Conservation (phyloP, 192 early-diverging fungal species). For the Funneliformis mosseae region DNA sequence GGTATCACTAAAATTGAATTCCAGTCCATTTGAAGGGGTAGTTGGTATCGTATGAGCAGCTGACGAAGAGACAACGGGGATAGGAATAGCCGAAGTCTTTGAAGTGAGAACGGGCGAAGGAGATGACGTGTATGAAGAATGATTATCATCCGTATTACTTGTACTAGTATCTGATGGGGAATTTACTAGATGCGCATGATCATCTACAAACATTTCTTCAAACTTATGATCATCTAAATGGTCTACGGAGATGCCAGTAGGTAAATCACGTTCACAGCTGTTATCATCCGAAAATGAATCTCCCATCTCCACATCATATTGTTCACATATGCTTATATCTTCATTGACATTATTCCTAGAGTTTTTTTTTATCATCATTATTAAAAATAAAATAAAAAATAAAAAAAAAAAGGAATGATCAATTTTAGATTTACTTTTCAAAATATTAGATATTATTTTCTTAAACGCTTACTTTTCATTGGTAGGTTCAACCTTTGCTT, state of each 20-base stretch:
- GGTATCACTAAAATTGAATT: not conserved
- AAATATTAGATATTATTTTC: no score
- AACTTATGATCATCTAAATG: not conserved
- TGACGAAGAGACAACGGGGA: not conserved
- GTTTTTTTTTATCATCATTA: no score
- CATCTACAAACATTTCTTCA: constrained; percentile 6
- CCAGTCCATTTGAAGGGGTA: not conserved
- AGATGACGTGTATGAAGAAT: constrained; percentile 7
- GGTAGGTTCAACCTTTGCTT: not conserved
- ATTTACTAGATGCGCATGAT: not conserved
- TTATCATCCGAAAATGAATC: not conserved
- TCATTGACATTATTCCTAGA: not conserved
- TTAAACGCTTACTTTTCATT: not conserved
- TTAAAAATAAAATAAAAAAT: no score
- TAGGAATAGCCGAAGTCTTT: constrained; percentile 26
- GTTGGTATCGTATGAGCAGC: not conserved
- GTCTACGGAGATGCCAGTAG: not conserved
- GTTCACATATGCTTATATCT: not conserved
- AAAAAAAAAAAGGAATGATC: no score
- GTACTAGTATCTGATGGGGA: constrained; percentile 18
- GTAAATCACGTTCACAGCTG: not conserved
- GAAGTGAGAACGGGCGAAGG: constrained; percentile 24
- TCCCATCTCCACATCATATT: not conserved
- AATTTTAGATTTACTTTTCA: no score
- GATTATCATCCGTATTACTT: constrained; percentile 20